Base-by-base conservation (phyloP, 345 rosid species). In the Eucalyptus pumila region DNA sequence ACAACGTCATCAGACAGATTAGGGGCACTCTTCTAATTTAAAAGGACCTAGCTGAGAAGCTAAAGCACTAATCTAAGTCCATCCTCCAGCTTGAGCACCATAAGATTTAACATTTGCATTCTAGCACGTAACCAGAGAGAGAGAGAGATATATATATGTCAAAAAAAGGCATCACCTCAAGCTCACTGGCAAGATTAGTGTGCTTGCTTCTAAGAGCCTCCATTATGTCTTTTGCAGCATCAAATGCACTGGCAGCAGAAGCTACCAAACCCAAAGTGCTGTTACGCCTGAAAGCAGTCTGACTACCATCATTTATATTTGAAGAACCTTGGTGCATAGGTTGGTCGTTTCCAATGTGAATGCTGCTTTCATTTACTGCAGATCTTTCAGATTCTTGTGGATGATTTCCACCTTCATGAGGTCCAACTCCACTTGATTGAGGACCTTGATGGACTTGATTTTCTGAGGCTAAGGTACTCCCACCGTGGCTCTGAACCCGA, bases 151-250 rank as follows among this genome's bases (percentile, higher is more conserved):
- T 24, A 69, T 34, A 37, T 21, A 19, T 72, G 45, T 37, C 6
- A 37, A 72, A 37, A 23, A 45, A 87, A 91, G 34, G 88, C 32
- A 87, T 92, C 90, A 98, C 99, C 99, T 98, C 99, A 83, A 98
- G 99, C 91, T 98, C 99, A 91, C 97, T 90, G 81, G 99, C 99
- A 94, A 98, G 93, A 93, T 98, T 98, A 89, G 95, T 91, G 88
- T 98, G 99, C 94, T 96, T 97, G 96, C 98, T 96, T 94, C 99
- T 94, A 42, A 98, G 95, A 86, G 98, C 94, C 93, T 98, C 99
- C 99, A 97, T 98, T 89, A 98, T 98, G 93, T 98, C 99, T 93
- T 98, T 98, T 42, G 99, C 99, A 89, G 99, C 96, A 62, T 97
- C 99, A 92, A 98, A 98, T 90, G 99, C 99, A 93, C 96, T 94